Evolutionary conservation across 805 yeast genomes (phyloP), one percentile per base, ranked within the genome.

Genomic region (Wickerhamomyces mucosus): DNA sequence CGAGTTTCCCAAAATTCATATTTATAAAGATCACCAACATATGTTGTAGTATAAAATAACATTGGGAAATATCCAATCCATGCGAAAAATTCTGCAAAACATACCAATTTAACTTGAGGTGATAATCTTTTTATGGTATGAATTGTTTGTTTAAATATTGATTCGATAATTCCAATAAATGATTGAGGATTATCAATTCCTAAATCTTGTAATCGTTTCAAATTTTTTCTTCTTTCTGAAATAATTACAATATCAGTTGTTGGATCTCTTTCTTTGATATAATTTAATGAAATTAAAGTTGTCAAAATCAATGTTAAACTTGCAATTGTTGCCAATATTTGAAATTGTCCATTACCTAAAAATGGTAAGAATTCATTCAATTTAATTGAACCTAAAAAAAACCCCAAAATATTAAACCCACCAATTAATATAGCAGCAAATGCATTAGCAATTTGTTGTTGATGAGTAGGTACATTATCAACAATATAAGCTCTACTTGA

Each of bases 41-140:
- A 75, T 0, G 79, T 72, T 3, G 81, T 69, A 4, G 79, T 73
- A 43, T 75, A 75, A 39, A 75, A 75, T 18, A 75, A 46, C 68
- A 75, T 65, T 2, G 78, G 78, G 53, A 75, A 75, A 55, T 77
- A 75, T 1, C 79, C 79, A 26, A 75, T 67, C 81, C 81, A 75
- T 1, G 80, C 80, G 50, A 70, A 70, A 36, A 75, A 69, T 47
- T 75, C 78, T 2, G 74, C 72, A 31, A 53, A 56, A 41, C 78
- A 75, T 4, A 73, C 70, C 1, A 60, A 48, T 31, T 59, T 60
- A 3, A 72, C 67, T 39, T 68, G 75, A 3, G 67, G 63, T 8
- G 80, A 74, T 9, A 74, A 48, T 19, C 57, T 43, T 3, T 36
- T 40, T 9, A 63, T 50, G 10, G 67, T 61, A 10, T 53, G 45